These are phyloP conservation scores for Venturiaceae sp. DNA, from an alignment of 2,329 filamentous ascomycete species.

Conservation along the genomic window DNA sequence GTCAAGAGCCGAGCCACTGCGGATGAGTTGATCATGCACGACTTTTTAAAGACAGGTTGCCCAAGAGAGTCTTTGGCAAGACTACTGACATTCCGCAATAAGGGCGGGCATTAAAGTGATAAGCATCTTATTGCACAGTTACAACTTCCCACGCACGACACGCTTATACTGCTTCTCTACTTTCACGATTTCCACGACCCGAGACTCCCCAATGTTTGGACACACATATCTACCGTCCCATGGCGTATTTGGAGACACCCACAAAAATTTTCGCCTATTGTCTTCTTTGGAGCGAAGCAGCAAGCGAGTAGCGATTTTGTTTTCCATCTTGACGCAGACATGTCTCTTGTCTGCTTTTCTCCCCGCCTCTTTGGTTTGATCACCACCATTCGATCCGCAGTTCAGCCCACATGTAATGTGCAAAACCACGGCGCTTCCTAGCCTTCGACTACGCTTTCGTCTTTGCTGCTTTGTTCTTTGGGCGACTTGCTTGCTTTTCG, in stretches of 20 bases:
- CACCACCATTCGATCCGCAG: not conserved
- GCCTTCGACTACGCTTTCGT: not conserved
- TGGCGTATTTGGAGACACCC: not conserved
- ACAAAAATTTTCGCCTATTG: not conserved
- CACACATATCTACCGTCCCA: not conserved
- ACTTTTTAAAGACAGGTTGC: conserved; percentile 91
- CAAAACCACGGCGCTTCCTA: not conserved
- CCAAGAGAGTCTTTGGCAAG: conserved; percentile 73
- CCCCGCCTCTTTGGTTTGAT: not conserved
- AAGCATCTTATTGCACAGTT: no score
- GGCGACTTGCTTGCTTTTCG: not conserved
- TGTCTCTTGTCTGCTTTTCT: not conserved
- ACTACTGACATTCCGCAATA: conserved; percentile 73
- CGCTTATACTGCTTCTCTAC: not conserved
- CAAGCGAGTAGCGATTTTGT: not conserved
- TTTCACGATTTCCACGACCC: not conserved
- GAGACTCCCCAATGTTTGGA: not conserved
- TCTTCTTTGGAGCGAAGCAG: not conserved
- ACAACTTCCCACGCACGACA: no score
- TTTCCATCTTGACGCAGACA: not conserved
- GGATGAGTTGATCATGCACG: conserved; percentile 78
- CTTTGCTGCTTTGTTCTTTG: not conserved
- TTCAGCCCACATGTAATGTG: not conserved
- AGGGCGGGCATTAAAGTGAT: conserved; percentile 32
- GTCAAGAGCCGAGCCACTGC: conserved; percentile 91